phyloP scores from a whole-genome alignment of 371 early-diverging fungal genomes.

The Mortierella sp. region DNA sequence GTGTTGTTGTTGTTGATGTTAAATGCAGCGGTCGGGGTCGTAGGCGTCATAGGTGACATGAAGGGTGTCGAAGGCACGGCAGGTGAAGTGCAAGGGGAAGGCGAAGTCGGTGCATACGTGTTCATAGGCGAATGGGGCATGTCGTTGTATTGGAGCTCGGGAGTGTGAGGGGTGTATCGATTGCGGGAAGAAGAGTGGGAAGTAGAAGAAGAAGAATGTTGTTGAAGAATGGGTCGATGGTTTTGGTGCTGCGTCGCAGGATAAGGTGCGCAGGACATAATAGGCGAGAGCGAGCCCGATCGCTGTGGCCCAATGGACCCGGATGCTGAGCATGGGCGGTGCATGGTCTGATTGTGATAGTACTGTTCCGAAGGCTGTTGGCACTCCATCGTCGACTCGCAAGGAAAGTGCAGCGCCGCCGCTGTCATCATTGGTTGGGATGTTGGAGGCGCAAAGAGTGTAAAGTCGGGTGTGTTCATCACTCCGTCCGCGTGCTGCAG shows the following conservation, averaged over 20 bases:
- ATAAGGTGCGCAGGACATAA: constrained; percentile 19
- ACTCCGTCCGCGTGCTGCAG: background rate
- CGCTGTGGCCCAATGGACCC: constrained; percentile 22
- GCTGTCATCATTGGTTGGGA: background rate
- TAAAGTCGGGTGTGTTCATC: background rate
- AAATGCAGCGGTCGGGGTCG: too few relatives aligned
- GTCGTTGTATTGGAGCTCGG: too few relatives aligned
- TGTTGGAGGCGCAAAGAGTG: constrained; percentile 11
- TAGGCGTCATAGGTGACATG: too few relatives aligned
- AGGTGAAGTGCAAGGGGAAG: background rate
- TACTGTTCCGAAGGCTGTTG: constrained; percentile 10
- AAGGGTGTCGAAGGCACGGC: background rate
- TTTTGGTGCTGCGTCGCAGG: background rate
- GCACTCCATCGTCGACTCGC: background rate
- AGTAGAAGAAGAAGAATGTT: background rate
- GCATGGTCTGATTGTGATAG: constrained; percentile 21
- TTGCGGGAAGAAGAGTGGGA: constrained; percentile 3
- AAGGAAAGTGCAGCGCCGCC: constrained; percentile 6
- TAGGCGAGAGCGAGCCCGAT: constrained; percentile 41
- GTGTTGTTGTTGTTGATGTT: too few relatives aligned
- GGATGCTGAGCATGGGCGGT: constrained; percentile 12
- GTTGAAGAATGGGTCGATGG: background rate
- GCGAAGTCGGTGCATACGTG: constrained; percentile 3
- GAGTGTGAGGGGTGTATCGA: constrained; percentile 27
- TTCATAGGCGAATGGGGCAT: too few relatives aligned